Percentiles rank a stretch among this genome's conserved stretches.
Evolutionary conservation across 345 rosid genomes (phyloP).

Genomic region (Triadica sebifera): DNA sequence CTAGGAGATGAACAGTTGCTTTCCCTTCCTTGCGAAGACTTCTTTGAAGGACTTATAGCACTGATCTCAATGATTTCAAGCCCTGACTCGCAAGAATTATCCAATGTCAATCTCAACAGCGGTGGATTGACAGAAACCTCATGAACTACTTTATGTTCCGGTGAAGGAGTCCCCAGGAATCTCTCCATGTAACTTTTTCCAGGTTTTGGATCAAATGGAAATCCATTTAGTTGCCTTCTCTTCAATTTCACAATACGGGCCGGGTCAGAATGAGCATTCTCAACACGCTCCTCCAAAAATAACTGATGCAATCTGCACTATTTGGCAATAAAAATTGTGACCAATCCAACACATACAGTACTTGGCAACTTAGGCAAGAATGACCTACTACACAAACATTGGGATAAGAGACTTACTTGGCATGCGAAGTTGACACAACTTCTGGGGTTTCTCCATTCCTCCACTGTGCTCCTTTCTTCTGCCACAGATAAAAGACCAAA

Average conservation of each 20-base stretch:
- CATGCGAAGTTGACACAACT: constrained; percentile 59
- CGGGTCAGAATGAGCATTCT: constrained; percentile 66
- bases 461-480: constrained; percentile 83
- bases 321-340: constrained; percentile 35
- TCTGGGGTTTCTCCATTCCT: constrained; percentile 83
- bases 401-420: constrained; percentile 62
- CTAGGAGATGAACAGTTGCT: constrained; percentile 31
- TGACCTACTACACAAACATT: constrained; percentile 17
- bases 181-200: constrained; percentile 92
- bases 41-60: constrained; percentile 46
- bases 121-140: constrained; percentile 50
- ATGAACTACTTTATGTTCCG: constrained; percentile 46
- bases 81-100: constrained; percentile 47
- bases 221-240: constrained; percentile 76
- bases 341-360: constrained; percentile 13
- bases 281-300: constrained; percentile 82
- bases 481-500: constrained; percentile 22
- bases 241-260: constrained; percentile 82
- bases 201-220: constrained; percentile 57
- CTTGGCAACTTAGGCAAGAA: constrained; percentile 17
- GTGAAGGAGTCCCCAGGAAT: constrained; percentile 61
- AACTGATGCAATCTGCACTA: constrained; percentile 86
- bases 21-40: constrained; percentile 40
- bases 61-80: constrained; percentile 49
- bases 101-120: constrained; percentile 43